These are phyloP conservation scores for Ruellia speciosa DNA, from an alignment of 305 asterid genomes.

Conservation along the genomic window DNA sequence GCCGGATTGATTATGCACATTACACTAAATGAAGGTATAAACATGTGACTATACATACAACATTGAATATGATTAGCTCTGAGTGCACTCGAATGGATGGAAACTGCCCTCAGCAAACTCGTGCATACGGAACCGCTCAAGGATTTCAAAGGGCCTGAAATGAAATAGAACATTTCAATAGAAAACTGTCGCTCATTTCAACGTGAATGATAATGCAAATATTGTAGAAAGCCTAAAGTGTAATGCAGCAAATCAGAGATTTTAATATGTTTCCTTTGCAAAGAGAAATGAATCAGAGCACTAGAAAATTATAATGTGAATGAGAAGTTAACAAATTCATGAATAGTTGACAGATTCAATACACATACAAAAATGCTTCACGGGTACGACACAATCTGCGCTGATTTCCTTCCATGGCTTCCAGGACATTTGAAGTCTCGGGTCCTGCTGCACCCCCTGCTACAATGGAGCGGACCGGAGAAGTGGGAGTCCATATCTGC, in stretches of 20 bases:
- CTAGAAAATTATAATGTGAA: no score
- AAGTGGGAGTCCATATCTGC: slow-evolving; percentile 93
- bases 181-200: slow-evolving; percentile 5
- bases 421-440: slow-evolving; percentile 59
- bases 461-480: slow-evolving; percentile 63
- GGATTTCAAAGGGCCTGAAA: slow-evolving; percentile 82
- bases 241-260: no score
- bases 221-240: no score
- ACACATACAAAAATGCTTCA: slow-evolving; percentile 63
- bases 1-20: no score
- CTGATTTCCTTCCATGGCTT: slow-evolving; percentile 79
- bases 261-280: no score
- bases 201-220: not conserved
- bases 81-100: slow-evolving; percentile 95
- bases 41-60: not conserved
- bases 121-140: slow-evolving; percentile 83
- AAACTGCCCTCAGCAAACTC: slow-evolving; percentile 82
- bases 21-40: not conserved
- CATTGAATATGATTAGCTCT: slow-evolving; percentile 38
- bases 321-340: not conserved
- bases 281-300: no score
- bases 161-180: slow-evolving; percentile 12
- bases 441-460: slow-evolving; percentile 72
- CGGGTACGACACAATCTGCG: slow-evolving; percentile 58
- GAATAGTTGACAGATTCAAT: not conserved